Evolutionary conservation across 2,329 filamentous ascomycete species (phyloP), one percentile per base, ranked within the genome.

Genomic region (Rugonectria rugulosa): DNA sequence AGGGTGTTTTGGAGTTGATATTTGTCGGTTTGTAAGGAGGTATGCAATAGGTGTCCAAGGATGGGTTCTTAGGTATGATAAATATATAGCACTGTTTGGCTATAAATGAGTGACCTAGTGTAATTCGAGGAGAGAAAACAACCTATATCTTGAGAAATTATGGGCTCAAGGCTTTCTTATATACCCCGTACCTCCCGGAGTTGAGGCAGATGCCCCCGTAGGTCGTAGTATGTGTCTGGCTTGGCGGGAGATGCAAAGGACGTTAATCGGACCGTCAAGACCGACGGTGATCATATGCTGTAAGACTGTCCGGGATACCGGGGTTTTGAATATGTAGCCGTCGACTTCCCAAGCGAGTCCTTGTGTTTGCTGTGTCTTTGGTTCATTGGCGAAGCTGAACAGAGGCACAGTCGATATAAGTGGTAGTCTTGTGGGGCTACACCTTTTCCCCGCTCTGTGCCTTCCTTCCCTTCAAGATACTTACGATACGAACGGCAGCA

Each of bases 221-320:
- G 19, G 32, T 56, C 23, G n/a, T n/a, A n/a, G n/a, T n/a, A n/a
- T n/a, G n/a, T n/a, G n/a, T n/a, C n/a, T n/a, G n/a, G 56, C 65
- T 62, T 62, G 64, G 62, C 46, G 21, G 38, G 20, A 45, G 26
- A 26, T 20, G 27, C 40, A 55, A 44, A 48, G 40, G 48, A 49
- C 43, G 58, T 64, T 48, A 55, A 58, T 77, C 80, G 80, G 80
- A 81, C 78, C 80, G 80, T 81, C 72, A 71, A 73, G 75, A 78
- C 80, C 80, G 80, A 79, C 70, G 73, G 57, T 57, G 59, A 67
- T 66, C 64, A 66, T 65, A 64, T 65, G 64, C 57, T 56, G 50
- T 52, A 49, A 48, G 53, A 55, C n/a, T 52, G 60, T 57, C 38
- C 55, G 60, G 59, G 43, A 37, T 42, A 45, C 26, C 45, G 36